Conservation (phyloP, 805 yeast genomes). For the Cyberlindnera samutprakarnensis region DNA sequence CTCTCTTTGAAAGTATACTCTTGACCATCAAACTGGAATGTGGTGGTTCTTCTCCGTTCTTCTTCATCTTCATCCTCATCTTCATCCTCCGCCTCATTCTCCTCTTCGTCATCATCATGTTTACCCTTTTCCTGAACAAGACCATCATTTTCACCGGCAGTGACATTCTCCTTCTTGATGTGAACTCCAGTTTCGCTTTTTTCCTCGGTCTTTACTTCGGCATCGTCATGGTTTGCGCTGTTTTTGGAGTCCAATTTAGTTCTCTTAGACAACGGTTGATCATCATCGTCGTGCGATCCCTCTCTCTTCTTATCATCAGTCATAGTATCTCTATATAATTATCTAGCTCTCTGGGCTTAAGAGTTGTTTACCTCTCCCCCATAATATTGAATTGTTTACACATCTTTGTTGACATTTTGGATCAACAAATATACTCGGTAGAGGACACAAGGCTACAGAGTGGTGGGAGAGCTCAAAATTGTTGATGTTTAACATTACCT, state of each 20-base stretch:
- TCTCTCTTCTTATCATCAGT: background rate
- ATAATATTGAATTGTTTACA: too few relatives aligned
- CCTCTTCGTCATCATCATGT: slow-evolving; percentile 20
- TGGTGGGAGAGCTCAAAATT: too few relatives aligned
- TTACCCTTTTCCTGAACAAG: slow-evolving; percentile 18
- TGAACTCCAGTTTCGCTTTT: slow-evolving; percentile 7
- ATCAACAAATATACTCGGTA: too few relatives aligned
- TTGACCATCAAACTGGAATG: slow-evolving; percentile 57
- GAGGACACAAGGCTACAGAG: too few relatives aligned
- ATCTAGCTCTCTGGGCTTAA: too few relatives aligned
- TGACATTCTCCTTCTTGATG: slow-evolving; percentile 10
- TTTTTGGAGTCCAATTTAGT: slow-evolving; percentile 16
- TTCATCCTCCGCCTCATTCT: slow-evolving; percentile 17
- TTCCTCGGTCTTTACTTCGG: slow-evolving; percentile 3
- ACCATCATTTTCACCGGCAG: slow-evolving; percentile 13
- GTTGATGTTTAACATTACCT: too few relatives aligned
- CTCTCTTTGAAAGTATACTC: slow-evolving; percentile 81
- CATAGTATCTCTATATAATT: too few relatives aligned
- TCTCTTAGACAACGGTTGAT: slow-evolving; percentile 23
- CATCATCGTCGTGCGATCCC: slow-evolving; percentile 10
- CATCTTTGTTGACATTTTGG: too few relatives aligned
- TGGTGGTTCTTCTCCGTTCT: slow-evolving; percentile 30
- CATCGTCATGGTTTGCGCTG: slow-evolving; percentile 13
- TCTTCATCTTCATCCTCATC: slow-evolving; percentile 26
- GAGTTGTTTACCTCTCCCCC: too few relatives aligned